Evolutionary conservation across 805 yeast species (phyloP).

Genomic region (Ascoidea rubescens): DNA sequence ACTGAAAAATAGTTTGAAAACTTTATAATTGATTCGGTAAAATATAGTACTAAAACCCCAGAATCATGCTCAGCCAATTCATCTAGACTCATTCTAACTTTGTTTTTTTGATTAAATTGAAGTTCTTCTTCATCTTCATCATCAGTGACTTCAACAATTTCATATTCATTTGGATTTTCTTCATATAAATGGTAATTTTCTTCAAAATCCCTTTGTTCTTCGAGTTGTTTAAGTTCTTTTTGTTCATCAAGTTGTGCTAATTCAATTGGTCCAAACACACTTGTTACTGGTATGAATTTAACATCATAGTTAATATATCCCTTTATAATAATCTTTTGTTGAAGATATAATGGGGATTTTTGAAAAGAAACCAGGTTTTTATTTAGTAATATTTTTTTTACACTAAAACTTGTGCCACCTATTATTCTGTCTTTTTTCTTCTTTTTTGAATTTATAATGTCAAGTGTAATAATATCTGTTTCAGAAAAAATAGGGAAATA

Average conservation of each 20-base stretch:
- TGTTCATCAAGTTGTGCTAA: constrained; percentile 30
- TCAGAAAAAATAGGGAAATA: constrained; percentile 50
- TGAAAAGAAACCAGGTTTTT: constrained; percentile 22
- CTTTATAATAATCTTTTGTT: constrained; percentile 25
- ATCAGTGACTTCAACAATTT: constrained; percentile 34
- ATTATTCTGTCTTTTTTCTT: constrained; percentile 49
- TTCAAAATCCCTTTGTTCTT: constrained; percentile 24
- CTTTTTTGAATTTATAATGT: constrained; percentile 54
- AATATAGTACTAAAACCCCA: constrained; percentile 46
- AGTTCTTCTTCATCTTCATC: constrained; percentile 22
- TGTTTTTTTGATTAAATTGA: constrained; percentile 19
- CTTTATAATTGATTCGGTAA: constrained; percentile 34
- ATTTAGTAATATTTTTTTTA: constrained; percentile 32
- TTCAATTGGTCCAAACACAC: constrained; percentile 49
- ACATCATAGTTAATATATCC: constrained; percentile 41
- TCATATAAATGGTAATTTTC: constrained; percentile 35
- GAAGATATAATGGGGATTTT: constrained; percentile 18
- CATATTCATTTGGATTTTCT: constrained; percentile 47
- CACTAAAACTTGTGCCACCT: constrained; percentile 41
- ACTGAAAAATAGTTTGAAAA: constrained; percentile 40
- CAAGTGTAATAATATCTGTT: constrained; percentile 43
- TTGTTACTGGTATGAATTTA: constrained; percentile 51
- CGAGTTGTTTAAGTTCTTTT: constrained; percentile 20
- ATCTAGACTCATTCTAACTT: constrained; percentile 34
- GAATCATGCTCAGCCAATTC: constrained; percentile 41